These are phyloP conservation scores for Eucalyptus curtisii DNA, from an alignment of 345 rosid species.

Conservation along the genomic window DNA sequence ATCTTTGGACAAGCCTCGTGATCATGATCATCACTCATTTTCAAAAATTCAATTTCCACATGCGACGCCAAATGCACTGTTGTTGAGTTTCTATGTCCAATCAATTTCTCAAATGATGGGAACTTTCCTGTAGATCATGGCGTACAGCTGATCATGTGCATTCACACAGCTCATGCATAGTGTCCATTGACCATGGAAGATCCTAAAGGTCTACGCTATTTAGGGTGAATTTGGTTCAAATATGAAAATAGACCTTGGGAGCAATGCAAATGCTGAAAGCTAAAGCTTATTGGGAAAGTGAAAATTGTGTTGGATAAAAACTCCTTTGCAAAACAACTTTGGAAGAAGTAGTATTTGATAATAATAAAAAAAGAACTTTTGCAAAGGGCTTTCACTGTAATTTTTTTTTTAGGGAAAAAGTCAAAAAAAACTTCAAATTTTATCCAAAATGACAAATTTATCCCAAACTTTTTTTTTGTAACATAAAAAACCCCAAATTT, in stretches of 20 bases:
- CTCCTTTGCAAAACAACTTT: too few relatives aligned
- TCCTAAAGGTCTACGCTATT: background rate
- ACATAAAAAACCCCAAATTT: rapidly evolving
- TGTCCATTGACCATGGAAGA: background rate
- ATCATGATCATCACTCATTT: background rate
- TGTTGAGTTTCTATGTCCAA: background rate
- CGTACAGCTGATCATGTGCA: background rate
- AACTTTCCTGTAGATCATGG: background rate
- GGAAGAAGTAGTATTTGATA: too few relatives aligned
- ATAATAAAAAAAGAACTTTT: too few relatives aligned
- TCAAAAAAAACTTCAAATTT: rapidly evolving
- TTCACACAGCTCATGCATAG: background rate
- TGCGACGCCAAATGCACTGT: background rate
- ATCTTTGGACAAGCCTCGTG: background rate
- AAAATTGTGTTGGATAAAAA: too few relatives aligned
- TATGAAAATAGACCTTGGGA: too few relatives aligned
- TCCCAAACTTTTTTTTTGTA: rapidly evolving
- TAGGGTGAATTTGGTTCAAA: too few relatives aligned
- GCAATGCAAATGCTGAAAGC: too few relatives aligned
- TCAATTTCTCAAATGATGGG: background rate
- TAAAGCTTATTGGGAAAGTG: too few relatives aligned
- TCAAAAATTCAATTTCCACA: background rate
- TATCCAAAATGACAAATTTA: too few relatives aligned
- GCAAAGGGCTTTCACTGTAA: too few relatives aligned
- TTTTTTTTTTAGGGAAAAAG: too few relatives aligned